A percentile compares a stretch with the other conserved stretches of the same genome.
Evolutionary conservation across 495 filamentous ascomycete genomes (phyloP).

Genomic region (Thozetella sp.): DNA sequence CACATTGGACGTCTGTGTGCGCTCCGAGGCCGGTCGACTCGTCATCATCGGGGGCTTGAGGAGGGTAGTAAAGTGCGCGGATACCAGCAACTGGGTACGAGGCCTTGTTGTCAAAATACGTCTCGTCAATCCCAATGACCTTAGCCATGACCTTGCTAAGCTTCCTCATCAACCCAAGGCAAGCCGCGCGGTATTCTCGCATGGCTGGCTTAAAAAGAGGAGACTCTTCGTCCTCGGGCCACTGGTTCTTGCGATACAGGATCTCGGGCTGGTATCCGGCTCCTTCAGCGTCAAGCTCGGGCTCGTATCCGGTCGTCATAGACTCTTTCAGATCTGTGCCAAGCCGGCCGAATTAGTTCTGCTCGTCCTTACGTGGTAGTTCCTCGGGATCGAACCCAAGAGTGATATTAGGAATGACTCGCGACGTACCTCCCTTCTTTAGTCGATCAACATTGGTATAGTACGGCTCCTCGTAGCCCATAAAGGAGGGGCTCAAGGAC

Average conservation of each 20-base stretch:
- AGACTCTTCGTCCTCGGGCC: background rate
- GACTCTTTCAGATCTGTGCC: background rate
- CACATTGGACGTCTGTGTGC: background rate
- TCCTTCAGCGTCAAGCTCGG: background rate
- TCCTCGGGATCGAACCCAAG: too few species aligned
- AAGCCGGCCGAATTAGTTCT: too few species aligned
- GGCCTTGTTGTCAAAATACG: background rate
- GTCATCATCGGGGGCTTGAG: slow-evolving; percentile 10
- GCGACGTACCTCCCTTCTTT: background rate
- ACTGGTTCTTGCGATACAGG: background rate
- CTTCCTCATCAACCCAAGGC: background rate
- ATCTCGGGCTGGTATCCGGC: background rate
- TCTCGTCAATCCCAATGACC: background rate
- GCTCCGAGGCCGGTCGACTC: background rate
- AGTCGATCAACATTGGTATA: background rate
- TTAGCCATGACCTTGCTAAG: background rate
- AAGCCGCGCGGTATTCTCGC: background rate
- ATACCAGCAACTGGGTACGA: background rate
- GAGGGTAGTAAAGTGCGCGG: slow-evolving; percentile 40
- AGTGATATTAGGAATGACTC: background rate
- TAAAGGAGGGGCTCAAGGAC: background rate
- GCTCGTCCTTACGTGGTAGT: too few species aligned
- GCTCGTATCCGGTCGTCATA: background rate
- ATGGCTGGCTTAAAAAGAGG: background rate
- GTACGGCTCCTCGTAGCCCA: background rate